These are phyloP conservation scores for Penicillium sp. DNA, from an alignment of 2,329 filamentous ascomycete species.

Conservation along the genomic window DNA sequence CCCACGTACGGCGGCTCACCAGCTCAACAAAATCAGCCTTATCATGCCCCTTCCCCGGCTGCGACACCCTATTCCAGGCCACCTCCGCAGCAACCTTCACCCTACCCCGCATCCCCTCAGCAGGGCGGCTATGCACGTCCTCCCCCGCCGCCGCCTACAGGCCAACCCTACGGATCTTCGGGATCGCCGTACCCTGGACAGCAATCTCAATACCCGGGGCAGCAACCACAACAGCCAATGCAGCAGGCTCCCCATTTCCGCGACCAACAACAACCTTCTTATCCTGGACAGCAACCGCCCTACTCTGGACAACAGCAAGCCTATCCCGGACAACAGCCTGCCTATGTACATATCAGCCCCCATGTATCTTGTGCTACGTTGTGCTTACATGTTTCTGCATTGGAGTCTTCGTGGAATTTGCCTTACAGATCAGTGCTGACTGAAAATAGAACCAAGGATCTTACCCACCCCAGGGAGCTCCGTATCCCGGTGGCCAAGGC, in stretches of 20 bases:
- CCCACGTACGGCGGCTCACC: conserved; percentile 33
- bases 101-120: conserved; percentile 27
- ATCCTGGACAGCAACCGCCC: conserved; percentile 20
- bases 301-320: conserved; percentile 21
- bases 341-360: conserved; percentile 29
- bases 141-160: conserved; percentile 42
- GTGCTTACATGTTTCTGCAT: conserved; percentile 1
- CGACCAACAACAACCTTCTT: conserved; percentile 7
- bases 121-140: conserved; percentile 44
- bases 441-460: conserved; percentile 15
- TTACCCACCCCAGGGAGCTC: conserved; percentile 33
- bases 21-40: conserved; percentile 38
- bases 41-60: conserved; percentile 32
- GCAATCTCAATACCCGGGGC: conserved; percentile 15
- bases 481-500: conserved; percentile 30
- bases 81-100: conserved; percentile 29
- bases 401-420: not conserved
- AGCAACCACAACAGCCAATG: conserved; percentile 7
- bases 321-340: conserved; percentile 20
- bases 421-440: conserved; percentile 7
- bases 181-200: conserved; percentile 26
- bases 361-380: conserved; percentile 3
- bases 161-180: conserved; percentile 35
- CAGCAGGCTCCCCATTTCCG: conserved; percentile 8
- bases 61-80: conserved; percentile 37